These are phyloP conservation scores for Amphicarpaea edgeworthii DNA, from an alignment of 306 rosid genomes.

Conservation along the genomic window DNA sequence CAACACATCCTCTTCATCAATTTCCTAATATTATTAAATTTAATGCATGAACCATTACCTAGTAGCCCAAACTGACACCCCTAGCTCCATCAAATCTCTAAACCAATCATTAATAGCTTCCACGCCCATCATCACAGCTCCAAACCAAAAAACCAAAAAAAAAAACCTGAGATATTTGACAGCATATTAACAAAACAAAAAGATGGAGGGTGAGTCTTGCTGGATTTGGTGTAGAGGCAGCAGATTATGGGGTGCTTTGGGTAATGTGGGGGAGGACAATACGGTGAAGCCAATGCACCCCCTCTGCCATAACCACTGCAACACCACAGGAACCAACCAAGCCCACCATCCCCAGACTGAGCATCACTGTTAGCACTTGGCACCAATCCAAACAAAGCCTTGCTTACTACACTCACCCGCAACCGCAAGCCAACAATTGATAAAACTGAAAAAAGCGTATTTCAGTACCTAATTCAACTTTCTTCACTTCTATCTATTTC, in stretches of 20 bases:
- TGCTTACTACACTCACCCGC: background rate
- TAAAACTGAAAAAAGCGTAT: background rate
- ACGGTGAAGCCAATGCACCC: background rate
- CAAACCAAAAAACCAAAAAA: background rate
- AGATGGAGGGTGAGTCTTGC: background rate
- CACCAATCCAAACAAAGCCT: background rate
- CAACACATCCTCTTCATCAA: background rate
- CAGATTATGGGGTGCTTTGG: background rate
- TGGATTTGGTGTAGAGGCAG: background rate
- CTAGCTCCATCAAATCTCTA: background rate
- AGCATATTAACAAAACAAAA: background rate
- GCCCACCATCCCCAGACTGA: background rate
- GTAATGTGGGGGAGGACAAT: background rate
- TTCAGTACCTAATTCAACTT: background rate
- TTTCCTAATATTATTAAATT: background rate
- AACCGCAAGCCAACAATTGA: background rate
- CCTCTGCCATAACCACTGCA: background rate
- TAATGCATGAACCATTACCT: background rate
- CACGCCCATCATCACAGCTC: background rate
- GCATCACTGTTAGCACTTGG: background rate
- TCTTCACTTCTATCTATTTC: background rate
- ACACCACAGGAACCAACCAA: no score
- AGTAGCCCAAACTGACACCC: background rate
- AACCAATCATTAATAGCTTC: background rate
- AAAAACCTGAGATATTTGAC: background rate